phyloP scores from a whole-genome alignment of 306 rosid genomes.

The Vigna trinervia region DNA sequence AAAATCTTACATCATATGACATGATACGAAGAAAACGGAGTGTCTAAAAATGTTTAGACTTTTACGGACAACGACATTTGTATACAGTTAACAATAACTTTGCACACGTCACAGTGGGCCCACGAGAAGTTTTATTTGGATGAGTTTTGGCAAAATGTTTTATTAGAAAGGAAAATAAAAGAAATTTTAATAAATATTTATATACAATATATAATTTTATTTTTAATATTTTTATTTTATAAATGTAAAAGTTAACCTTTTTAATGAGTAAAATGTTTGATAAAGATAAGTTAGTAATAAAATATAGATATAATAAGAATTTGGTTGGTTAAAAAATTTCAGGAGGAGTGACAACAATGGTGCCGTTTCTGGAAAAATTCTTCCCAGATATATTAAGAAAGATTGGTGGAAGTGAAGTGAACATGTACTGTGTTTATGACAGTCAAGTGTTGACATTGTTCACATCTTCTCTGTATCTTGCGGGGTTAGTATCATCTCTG shows the following conservation, averaged over 20 bases:
- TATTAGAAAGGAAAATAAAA: too few relatives aligned
- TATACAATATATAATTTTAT: too few relatives aligned
- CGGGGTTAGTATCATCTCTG: conserved; percentile 61
- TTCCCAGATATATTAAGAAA: conserved; percentile 64
- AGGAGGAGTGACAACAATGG: conserved; percentile 83
- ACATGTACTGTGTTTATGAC: conserved; percentile 69
- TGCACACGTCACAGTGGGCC: too few relatives aligned
- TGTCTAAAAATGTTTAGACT: not conserved
- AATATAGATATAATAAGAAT: too few relatives aligned
- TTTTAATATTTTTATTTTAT: too few relatives aligned
- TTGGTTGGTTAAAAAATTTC: not conserved
- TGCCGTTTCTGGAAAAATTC: conserved; percentile 65
- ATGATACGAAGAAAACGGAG: not conserved
- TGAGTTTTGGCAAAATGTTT: too few relatives aligned
- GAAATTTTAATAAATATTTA: too few relatives aligned
- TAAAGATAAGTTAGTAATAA: too few relatives aligned
- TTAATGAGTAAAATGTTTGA: too few relatives aligned
- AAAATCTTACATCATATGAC: not conserved
- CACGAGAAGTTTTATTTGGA: too few relatives aligned
- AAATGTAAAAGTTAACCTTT: too few relatives aligned
- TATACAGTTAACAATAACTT: too few relatives aligned
- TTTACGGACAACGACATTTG: not conserved
- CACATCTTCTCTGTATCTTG: conserved; percentile 77
- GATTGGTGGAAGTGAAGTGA: conserved; percentile 40
- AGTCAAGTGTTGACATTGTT: conserved; percentile 69